Evolutionary conservation across 225 moss, liverwort and hornwort species (phyloP).

Genomic region (Physcomitrium patens): DNA sequence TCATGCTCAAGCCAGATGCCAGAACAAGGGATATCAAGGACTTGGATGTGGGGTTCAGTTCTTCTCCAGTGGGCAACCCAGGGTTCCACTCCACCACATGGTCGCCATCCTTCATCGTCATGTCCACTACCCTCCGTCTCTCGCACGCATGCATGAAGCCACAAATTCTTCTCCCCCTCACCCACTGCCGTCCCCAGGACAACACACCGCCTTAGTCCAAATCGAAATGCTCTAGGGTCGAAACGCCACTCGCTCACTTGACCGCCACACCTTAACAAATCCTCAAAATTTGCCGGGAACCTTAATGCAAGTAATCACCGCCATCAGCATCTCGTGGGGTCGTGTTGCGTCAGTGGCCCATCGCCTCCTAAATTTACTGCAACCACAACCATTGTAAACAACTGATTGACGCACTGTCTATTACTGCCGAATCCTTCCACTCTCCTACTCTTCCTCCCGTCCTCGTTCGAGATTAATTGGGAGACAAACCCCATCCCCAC

Average conservation of each 20-base stretch:
- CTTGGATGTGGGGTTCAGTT: constrained; percentile 63
- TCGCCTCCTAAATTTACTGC: not conserved
- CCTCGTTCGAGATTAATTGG: not conserved
- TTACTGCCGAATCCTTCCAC: not conserved
- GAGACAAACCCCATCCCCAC: not conserved
- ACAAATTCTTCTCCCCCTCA: not conserved
- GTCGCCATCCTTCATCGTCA: constrained; percentile 56
- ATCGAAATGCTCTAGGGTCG: not conserved
- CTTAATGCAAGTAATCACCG: not conserved
- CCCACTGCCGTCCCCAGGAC: not conserved
- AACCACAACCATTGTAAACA: not conserved
- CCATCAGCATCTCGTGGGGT: not conserved
- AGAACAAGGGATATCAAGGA: constrained; percentile 60
- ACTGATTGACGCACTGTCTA: not conserved
- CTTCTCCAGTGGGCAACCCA: constrained; percentile 60
- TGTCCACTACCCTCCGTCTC: constrained; percentile 22
- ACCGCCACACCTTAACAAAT: not conserved
- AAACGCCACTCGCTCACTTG: not conserved
- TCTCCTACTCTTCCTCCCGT: not conserved
- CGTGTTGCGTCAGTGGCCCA: not conserved
- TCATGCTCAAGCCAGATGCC: constrained; percentile 65
- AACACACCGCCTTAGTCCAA: not conserved
- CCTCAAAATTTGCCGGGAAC: not conserved
- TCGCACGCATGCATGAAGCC: constrained; percentile 27
- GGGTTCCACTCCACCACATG: constrained; percentile 69